Conservation (phyloP, 495 filamentous ascomycete species). For the Tuber indicum region DNA sequence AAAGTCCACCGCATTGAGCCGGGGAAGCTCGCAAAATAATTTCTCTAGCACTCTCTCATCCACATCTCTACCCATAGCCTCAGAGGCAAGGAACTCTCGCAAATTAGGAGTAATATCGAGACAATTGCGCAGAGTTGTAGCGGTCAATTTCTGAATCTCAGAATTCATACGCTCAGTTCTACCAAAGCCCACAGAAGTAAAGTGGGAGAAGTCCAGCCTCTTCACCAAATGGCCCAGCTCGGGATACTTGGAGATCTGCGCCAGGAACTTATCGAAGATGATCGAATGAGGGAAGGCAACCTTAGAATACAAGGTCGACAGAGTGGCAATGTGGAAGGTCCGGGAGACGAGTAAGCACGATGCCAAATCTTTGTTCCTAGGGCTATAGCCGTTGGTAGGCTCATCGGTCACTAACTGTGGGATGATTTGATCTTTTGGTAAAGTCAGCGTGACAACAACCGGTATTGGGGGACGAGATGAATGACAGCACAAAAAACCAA, state of each 20-base stretch:
- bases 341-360: conserved; percentile 69
- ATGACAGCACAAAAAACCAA: conserved; percentile 22
- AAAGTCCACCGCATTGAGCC: conserved; percentile 67
- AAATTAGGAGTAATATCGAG: conserved; percentile 69
- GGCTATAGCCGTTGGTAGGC: conserved; percentile 68
- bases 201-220: conserved; percentile 80
- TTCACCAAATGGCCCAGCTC: conserved; percentile 71
- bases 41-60: conserved; percentile 61
- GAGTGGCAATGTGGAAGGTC: conserved; percentile 66
- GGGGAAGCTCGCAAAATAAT: conserved; percentile 61
- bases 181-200: conserved; percentile 75
- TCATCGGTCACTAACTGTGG: conserved; percentile 66
- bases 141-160: conserved; percentile 74
- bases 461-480: not conserved
- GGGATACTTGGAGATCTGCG: conserved; percentile 61
- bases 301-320: conserved; percentile 70
- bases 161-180: conserved; percentile 71
- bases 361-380: conserved; percentile 76
- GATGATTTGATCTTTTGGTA: conserved; percentile 61
- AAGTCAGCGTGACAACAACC: conserved; percentile 13
- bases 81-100: conserved; percentile 73
- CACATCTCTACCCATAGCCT: conserved; percentile 76
- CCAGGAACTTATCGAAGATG: conserved; percentile 79
- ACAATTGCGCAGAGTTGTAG: conserved; percentile 66
- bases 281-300: conserved; percentile 82